phyloP scores from a whole-genome alignment of 768 basidiomycete genomes.

The Pleurotus platypus region DNA sequence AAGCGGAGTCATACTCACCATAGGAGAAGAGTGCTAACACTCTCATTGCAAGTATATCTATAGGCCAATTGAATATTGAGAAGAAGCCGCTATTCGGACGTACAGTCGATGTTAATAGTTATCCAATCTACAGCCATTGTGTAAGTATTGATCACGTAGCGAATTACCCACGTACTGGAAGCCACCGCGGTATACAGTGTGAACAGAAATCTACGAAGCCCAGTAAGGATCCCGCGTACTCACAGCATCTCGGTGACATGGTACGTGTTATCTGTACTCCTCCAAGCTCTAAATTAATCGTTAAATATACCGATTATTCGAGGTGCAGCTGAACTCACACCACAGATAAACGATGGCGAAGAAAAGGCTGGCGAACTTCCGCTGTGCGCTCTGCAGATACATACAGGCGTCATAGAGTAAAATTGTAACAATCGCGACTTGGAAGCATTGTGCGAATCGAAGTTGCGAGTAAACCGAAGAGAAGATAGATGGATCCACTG shows the following conservation, averaged over 20 bases:
- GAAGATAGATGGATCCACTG: not conserved
- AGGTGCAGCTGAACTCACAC: not conserved
- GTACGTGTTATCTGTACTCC: conserved; percentile 1
- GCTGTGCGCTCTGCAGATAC: not conserved
- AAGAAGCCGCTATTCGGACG: not conserved
- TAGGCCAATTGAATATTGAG: not conserved
- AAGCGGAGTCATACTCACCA: not conserved
- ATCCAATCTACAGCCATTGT: not conserved
- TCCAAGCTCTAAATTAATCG: too few species aligned
- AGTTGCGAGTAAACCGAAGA: not conserved
- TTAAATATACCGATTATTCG: too few species aligned
- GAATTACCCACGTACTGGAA: not conserved
- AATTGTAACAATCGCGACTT: not conserved
- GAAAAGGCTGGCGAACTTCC: conserved; percentile 3
- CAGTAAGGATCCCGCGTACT: not conserved
- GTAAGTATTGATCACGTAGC: too few species aligned
- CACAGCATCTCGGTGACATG: not conserved
- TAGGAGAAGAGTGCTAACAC: conserved; percentile 1
- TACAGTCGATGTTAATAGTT: conserved; percentile 4
- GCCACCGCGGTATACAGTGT: not conserved
- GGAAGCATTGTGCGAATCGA: conserved; percentile 3
- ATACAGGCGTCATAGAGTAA: not conserved
- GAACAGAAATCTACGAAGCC: not conserved
- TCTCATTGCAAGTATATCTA: conserved; percentile 3
- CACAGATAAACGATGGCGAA: conserved; percentile 1